phyloP scores from a whole-genome alignment of 129 eudicot species.

The Saposhnikovia divaricata region DNA sequence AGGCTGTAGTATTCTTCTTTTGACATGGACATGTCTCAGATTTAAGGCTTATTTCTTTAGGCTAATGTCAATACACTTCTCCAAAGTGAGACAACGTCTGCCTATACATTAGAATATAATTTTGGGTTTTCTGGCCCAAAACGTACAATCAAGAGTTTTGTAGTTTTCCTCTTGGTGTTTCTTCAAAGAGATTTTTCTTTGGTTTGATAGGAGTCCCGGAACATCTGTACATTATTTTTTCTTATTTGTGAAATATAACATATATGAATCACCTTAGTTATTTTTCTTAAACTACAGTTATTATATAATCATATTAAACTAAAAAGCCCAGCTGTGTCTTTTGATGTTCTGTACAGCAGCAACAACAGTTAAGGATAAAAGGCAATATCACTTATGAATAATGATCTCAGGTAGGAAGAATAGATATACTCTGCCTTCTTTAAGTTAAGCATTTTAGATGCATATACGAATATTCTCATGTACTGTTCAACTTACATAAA shows the following conservation, averaged over 20 bases:
- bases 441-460: neutral
- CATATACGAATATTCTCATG: neutral
- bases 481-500: neutral
- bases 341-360: neutral
- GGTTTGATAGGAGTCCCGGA: neutral
- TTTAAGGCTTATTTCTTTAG: neutral
- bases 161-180: neutral
- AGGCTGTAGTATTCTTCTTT: neutral
- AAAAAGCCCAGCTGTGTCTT: neutral
- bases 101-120: neutral
- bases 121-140: neutral
- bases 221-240: neutral
- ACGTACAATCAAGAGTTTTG: neutral
- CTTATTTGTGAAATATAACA: neutral
- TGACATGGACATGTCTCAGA: neutral
- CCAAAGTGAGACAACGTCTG: neutral
- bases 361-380: neutral
- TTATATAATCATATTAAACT: neutral
- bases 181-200: neutral
- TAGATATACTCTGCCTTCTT: neutral
- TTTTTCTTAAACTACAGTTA: too few species aligned
- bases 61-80: neutral
- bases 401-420: neutral
- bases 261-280: neutral
- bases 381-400: neutral